Evolutionary conservation across 2,329 filamentous ascomycete genomes (phyloP), one percentile per base, ranked within the genome.

Genomic region (Claviceps maximensis): DNA sequence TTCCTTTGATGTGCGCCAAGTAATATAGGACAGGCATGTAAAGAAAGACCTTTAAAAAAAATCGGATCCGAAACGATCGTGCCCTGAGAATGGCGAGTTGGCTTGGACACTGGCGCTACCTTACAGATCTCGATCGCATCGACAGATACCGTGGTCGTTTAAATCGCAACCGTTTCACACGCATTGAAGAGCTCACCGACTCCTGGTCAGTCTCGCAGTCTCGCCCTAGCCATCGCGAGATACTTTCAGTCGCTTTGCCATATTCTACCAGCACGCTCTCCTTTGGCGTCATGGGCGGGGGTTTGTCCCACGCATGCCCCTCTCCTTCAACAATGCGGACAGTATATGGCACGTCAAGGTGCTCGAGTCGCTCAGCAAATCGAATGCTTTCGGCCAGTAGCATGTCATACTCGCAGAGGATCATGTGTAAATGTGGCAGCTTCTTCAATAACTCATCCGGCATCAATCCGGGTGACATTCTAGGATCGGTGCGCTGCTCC

Each of bases 381-480:
- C 73, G 70, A 55, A 83, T 69, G 12, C 78, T 80, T 61, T 84
- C 80, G 2, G 68, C 69, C 10, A 80, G 71, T n/a, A 84, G 65
- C 78, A 84, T 83, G 62, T 84, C 79, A 63, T 75, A 78, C 66
- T 84, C 81, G 65, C 81, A 84, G 2, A 82, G 74, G 59, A 77
- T 79, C 44, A 83, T 66, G 19, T 83, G 70, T 2, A 84, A 64
- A 17, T 76, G 74, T 0, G 74, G 69, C 2, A 82, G 74, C 41
- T 78, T 69, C 12, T 67, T 67, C 3, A 84, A 59, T n/a, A 77
- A 59, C 29, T 73, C 71, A 57, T 80, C 74, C 0, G 73, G 64
- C 53, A 81, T 80, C 8, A 78, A 71, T 3, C 74, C 76, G 0
- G 82, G 82, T 0, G 79, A 82, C 3, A 85, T 68, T 21, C 75